Evolutionary conservation across 148 eudicot species (phyloP).

Genomic region (Rhododendron vialii): DNA sequence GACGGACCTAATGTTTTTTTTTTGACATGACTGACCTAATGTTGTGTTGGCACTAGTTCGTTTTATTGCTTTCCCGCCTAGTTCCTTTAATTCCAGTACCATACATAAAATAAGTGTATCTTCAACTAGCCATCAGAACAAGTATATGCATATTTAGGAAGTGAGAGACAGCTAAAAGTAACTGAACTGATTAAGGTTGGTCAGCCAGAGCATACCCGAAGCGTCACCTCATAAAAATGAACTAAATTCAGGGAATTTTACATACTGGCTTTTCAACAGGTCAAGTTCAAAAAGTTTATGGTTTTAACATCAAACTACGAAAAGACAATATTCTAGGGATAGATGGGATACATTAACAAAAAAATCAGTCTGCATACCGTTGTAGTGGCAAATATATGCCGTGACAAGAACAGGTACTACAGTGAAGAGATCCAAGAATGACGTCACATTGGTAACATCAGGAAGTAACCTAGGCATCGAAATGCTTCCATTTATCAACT

Average conservation of each 20-base stretch:
- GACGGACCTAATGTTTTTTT: neutral
- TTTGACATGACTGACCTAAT: neutral
- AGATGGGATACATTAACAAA: neutral
- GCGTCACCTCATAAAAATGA: neutral
- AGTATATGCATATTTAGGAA: neutral
- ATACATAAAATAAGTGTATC: neutral
- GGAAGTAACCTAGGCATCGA: constrained; percentile 70
- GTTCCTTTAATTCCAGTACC: neutral
- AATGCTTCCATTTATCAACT: constrained; percentile 63
- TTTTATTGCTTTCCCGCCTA: neutral
- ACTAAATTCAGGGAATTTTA: neutral
- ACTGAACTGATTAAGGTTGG: neutral
- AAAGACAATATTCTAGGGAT: neutral
- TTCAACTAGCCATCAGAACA: neutral
- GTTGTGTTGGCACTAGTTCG: neutral
- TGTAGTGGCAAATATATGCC: constrained; percentile 93
- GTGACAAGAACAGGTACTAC: constrained; percentile 88
- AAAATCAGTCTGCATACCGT: constrained; percentile 42
- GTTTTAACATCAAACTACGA: neutral
- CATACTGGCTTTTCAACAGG: neutral
- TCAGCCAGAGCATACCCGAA: neutral
- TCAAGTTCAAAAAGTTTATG: neutral
- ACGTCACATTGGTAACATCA: constrained; percentile 37
- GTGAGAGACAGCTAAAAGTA: neutral
- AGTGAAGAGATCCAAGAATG: constrained; percentile 68